These are phyloP conservation scores for Coriolopsis trogii DNA, from an alignment of 1,284 basidiomycete genomes.

Conservation along the genomic window DNA sequence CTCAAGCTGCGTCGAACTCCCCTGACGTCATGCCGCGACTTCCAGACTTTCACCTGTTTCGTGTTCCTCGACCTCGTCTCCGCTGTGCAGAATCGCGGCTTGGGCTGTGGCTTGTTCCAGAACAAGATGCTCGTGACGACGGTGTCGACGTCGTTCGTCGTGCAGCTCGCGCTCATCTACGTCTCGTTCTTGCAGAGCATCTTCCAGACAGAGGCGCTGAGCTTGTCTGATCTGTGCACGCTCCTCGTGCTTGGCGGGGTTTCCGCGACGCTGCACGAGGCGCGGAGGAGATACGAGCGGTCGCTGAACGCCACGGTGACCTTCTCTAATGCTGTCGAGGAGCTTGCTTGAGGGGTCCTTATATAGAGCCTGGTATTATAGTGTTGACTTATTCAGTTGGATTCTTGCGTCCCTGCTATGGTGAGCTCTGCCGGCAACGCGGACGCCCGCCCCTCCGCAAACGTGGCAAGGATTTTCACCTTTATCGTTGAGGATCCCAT, in stretches of 20 bases:
- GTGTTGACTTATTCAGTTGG: conserved; percentile 7
- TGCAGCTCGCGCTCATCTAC: conserved; percentile 88
- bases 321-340: conserved; percentile 39
- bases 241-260: conserved; percentile 73
- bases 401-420: too few relatives aligned
- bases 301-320: conserved; percentile 42
- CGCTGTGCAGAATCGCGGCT: conserved; percentile 91
- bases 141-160: conserved; percentile 81
- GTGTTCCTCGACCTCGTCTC: conserved; percentile 97
- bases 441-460: too few relatives aligned
- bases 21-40: background rate
- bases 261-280: conserved; percentile 81
- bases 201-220: conserved; percentile 91
- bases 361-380: conserved; percentile 16
- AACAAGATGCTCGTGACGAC: conserved; percentile 93
- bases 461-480: background rate
- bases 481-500: background rate
- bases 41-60: conserved; percentile 95
- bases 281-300: conserved; percentile 78
- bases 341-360: conserved; percentile 42
- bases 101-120: conserved; percentile 76
- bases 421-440: background rate
- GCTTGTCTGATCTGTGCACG: conserved; percentile 68
- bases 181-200: conserved; percentile 88
- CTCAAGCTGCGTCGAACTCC: conserved; percentile 28